phyloP scores from a whole-genome alignment of 2,329 filamentous ascomycete genomes.

The Venturia oleaginea region DNA sequence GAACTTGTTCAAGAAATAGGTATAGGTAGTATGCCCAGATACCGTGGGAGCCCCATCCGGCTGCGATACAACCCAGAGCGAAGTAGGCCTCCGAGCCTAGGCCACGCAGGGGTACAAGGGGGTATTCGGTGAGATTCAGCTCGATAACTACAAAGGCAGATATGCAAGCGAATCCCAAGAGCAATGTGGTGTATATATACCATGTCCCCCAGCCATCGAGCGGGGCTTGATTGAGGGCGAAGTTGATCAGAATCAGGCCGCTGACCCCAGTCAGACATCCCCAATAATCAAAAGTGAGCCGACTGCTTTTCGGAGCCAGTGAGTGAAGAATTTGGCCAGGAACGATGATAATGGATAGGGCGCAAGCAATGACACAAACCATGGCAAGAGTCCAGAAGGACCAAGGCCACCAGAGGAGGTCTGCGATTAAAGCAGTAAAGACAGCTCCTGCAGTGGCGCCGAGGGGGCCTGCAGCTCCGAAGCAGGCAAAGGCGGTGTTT shows the following conservation, averaged over 20 bases:
- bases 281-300: slow-evolving; percentile 21
- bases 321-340: slow-evolving; percentile 8
- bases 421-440: slow-evolving; percentile 10
- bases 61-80: slow-evolving; percentile 22
- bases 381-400: slow-evolving; percentile 24
- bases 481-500: slow-evolving; percentile 9
- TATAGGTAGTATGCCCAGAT: slow-evolving; percentile 12
- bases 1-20: slow-evolving; percentile 5
- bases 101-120: slow-evolving; percentile 20
- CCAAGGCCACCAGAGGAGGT: slow-evolving; percentile 23
- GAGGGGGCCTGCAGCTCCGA: slow-evolving; percentile 7
- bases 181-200: slow-evolving; percentile 22
- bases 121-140: slow-evolving; percentile 17
- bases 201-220: slow-evolving; percentile 23
- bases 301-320: background rate
- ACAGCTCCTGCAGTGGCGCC: slow-evolving; percentile 11
- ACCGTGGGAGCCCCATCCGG: slow-evolving; percentile 27
- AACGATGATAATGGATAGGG: slow-evolving; percentile 21
- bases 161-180: slow-evolving; percentile 22
- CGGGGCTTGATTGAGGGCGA: slow-evolving; percentile 26
- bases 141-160: slow-evolving; percentile 24
- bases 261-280: slow-evolving; percentile 23
- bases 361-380: slow-evolving; percentile 19
- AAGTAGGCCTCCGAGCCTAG: slow-evolving; percentile 20
- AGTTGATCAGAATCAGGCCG: slow-evolving; percentile 24